phyloP scores from a whole-genome alignment of 2,329 filamentous ascomycete species.

The Aureobasidium namibiae region DNA sequence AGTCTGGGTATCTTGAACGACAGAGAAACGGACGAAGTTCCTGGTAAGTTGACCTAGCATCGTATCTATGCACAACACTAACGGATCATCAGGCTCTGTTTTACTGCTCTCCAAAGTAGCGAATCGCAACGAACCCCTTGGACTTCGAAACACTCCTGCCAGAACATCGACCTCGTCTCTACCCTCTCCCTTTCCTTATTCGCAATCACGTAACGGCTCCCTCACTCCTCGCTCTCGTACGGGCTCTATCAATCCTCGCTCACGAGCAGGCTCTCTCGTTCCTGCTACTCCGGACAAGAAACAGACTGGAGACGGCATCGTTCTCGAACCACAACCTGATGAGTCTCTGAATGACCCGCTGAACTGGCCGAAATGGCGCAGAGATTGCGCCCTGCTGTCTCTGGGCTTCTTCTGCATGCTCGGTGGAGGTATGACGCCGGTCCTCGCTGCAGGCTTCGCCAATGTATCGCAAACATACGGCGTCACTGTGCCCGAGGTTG shows the following conservation, averaged over 20 bases:
- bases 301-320: slow-evolving; percentile 74
- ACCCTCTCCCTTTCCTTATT: slow-evolving; percentile 19
- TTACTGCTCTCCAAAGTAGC: slow-evolving; percentile 48
- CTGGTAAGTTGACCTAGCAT: slow-evolving; percentile 47
- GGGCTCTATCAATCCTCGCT: slow-evolving; percentile 4
- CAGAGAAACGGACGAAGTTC: slow-evolving; percentile 73
- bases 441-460: slow-evolving; percentile 83
- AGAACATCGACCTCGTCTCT: slow-evolving; percentile 25
- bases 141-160: slow-evolving; percentile 54
- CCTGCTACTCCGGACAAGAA: slow-evolving; percentile 48
- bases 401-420: slow-evolving; percentile 90
- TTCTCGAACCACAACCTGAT: slow-evolving; percentile 85
- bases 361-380: slow-evolving; percentile 79
- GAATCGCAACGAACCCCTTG: slow-evolving; percentile 54
- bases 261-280: slow-evolving; percentile 11
- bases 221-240: slow-evolving; percentile 7
- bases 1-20: slow-evolving; percentile 78
- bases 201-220: neutral
- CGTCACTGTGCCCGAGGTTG: slow-evolving; percentile 63
- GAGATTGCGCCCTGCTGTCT: slow-evolving; percentile 71
- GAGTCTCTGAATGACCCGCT: slow-evolving; percentile 84
- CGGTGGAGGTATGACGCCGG: slow-evolving; percentile 83
- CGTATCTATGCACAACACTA: neutral
- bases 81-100: slow-evolving; percentile 44
- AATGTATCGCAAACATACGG: slow-evolving; percentile 61